Evolutionary conservation across 345 rosid genomes (phyloP).

Genomic region (Gossypium stocksii): DNA sequence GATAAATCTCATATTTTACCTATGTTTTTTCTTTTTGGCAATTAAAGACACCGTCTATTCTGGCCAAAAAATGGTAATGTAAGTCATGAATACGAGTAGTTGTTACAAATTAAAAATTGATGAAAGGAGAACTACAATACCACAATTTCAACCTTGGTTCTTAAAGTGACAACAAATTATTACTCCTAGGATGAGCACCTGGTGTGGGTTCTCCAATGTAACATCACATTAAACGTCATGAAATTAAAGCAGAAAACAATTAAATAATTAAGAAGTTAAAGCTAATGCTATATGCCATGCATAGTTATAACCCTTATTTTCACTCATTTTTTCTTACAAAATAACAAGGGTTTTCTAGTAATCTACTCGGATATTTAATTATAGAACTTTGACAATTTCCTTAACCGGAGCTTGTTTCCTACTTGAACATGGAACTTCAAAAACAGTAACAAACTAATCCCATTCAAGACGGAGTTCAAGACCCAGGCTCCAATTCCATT

Average conservation of each 20-base stretch:
- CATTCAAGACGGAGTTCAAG: constrained; percentile 57
- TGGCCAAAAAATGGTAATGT: too few relatives aligned
- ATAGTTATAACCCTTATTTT: not conserved
- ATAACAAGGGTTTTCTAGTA: not conserved
- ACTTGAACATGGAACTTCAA: constrained; percentile 43
- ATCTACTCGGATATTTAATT: not conserved
- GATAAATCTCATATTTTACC: not conserved
- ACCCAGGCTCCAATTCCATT: constrained; percentile 77
- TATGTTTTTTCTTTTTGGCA: not conserved
- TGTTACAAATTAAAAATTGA: too few relatives aligned
- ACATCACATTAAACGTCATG: not conserved
- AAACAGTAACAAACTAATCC: constrained; percentile 46
- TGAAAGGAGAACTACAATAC: too few relatives aligned
- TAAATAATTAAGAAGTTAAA: not conserved
- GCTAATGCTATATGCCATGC: not conserved
- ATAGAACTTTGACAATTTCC: not conserved
- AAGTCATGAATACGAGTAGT: too few relatives aligned
- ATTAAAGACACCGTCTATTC: not conserved
- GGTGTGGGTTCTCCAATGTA: not conserved
- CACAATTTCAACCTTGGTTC: too few relatives aligned
- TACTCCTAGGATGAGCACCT: too few relatives aligned
- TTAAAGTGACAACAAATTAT: too few relatives aligned
- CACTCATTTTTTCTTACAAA: not conserved
- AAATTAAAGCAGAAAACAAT: not conserved
- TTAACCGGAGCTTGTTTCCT: not conserved